Percentiles rank a stretch among this genome's conserved stretches.
Conservation (phyloP, 371 early-diverging fungal genomes). For the Mucor piriformis region DNA sequence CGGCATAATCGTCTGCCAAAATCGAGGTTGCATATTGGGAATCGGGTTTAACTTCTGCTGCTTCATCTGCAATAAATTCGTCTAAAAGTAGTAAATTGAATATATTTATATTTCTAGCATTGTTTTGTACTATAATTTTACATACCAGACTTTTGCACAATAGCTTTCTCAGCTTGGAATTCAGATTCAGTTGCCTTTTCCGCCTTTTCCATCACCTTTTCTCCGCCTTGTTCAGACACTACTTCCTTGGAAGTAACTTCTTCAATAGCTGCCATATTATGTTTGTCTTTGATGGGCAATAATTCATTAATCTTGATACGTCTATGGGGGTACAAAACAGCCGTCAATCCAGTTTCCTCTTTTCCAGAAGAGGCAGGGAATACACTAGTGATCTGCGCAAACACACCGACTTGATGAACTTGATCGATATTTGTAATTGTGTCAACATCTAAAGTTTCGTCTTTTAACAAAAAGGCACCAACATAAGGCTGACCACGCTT, state of each 20-base stretch:
- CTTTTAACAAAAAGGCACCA: conserved; percentile 90
- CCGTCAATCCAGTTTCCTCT: conserved; percentile 86
- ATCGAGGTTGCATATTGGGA: conserved; percentile 54
- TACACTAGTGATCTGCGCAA: conserved; percentile 95
- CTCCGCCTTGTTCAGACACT: background rate
- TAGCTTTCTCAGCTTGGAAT: conserved; percentile 8
- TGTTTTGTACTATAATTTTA: background rate
- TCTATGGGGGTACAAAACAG: conserved; percentile 93
- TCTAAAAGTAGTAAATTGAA: background rate
- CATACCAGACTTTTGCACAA: conserved; percentile 10
- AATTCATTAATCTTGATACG: conserved; percentile 83
- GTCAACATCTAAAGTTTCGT: conserved; percentile 86
- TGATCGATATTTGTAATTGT: conserved; percentile 75
- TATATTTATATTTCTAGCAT: background rate
- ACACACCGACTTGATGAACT: conserved; percentile 91
- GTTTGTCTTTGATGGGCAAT: conserved; percentile 34
- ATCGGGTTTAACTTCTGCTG: conserved; percentile 11
- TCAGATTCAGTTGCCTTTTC: conserved; percentile 13
- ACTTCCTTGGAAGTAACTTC: conserved; percentile 9
- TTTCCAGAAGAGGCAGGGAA: conserved; percentile 81
- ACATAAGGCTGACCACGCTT: conserved; percentile 94
- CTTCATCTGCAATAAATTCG: conserved; percentile 24
- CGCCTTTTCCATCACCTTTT: conserved; percentile 17
- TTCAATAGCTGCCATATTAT: conserved; percentile 16
- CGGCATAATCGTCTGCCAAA: conserved; percentile 70